Evolutionary conservation across 257 asterid species (phyloP).

Genomic region (Nicotiana obtusifolia): DNA sequence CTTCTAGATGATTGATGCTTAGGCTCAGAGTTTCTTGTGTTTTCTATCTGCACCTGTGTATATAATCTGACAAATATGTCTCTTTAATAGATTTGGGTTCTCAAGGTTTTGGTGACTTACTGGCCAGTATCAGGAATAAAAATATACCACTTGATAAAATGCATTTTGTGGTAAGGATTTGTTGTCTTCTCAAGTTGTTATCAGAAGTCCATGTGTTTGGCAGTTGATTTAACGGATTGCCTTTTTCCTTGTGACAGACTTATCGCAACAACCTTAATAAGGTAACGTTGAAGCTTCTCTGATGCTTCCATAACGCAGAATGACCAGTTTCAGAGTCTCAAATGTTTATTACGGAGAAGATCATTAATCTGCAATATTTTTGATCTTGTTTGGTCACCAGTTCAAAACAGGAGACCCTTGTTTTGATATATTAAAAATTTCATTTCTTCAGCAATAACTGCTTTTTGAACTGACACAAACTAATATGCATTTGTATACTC

Average conservation of each 20-base stretch:
- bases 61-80: slow-evolving; percentile 16
- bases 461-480: neutral
- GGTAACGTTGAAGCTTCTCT: slow-evolving; percentile 35
- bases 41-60: slow-evolving; percentile 13
- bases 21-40: slow-evolving; percentile 11
- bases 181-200: slow-evolving; percentile 11
- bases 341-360: neutral
- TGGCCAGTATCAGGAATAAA: slow-evolving; percentile 73
- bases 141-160: slow-evolving; percentile 84
- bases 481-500: neutral
- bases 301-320: neutral
- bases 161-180: slow-evolving; percentile 92
- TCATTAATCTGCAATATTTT: neutral
- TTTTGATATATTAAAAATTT: neutral
- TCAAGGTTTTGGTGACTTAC: slow-evolving; percentile 92
- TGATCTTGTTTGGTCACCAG: neutral
- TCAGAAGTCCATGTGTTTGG: slow-evolving; percentile 6
- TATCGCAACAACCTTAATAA: slow-evolving; percentile 96
- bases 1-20: neutral
- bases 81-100: slow-evolving; percentile 77
- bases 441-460: neutral
- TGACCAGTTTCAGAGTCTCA: neutral
- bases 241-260: slow-evolving; percentile 53
- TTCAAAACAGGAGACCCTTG: neutral
- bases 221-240: neutral